Base-by-base conservation (phyloP, 2,329 filamentous ascomycete species). In the Helicocarpus griseus region DNA sequence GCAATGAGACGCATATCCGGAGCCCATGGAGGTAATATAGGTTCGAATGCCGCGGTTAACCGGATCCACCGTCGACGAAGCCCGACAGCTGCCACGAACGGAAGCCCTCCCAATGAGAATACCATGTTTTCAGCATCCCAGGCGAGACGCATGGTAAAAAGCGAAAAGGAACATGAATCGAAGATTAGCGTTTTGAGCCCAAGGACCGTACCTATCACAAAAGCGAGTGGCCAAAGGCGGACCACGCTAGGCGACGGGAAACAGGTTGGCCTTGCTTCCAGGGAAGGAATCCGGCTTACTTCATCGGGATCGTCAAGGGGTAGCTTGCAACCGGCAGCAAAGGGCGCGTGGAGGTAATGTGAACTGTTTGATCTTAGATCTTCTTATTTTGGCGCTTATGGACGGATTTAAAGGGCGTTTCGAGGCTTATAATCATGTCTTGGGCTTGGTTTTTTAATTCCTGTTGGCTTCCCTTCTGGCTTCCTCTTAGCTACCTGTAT, bases 61-160 rank as follows among this genome's bases (percentile, higher is more conserved):
- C 70, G 74, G 14, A 67, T 72, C 17, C 69, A 81, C 58, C 72
- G 79, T 55, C 70, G 79, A 45, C 76, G 80, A 53, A 81, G 78
- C 56, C 80, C 78, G 5, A 77, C 75, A 9, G 68, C 69, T 19
- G 69, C 70, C 45, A 66, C 69, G 4, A 67, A 73, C 19, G 67
- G 72, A 50, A 78, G 80, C 13, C 78, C 79, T 4, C 41, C 39
- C 1, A 77, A 72, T 49, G 78, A 81, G 57, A 79, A 77, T 53
- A 69, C 71, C 6, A 73, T 83, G 65, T 85, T 86, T 65, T 83
- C 80, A 0, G 80, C 82, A 22, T 76, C 78, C 50, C 82, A 85
- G 55, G 82, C 83, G 24, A 74, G 83, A 40, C 74, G 83, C 13
- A 85, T 86, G 80, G 78, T 82, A 36, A 81, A 78, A 61, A 77